phyloP scores from a whole-genome alignment of 768 basidiomycete species.

The Boletales sp. region DNA sequence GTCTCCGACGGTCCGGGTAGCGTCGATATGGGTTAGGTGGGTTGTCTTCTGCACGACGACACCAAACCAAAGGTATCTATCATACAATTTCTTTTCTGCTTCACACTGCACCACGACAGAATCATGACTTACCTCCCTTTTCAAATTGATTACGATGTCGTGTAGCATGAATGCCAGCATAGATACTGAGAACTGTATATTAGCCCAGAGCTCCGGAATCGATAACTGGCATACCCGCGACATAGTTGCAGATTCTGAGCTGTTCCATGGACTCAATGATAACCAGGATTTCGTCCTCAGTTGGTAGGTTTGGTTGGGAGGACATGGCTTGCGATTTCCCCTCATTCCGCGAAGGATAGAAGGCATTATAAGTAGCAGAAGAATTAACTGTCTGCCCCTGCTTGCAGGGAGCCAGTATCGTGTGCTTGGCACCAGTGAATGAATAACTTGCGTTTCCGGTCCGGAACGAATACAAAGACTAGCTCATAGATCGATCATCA shows the following conservation, averaged over 20 bases:
- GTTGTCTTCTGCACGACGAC: neutral
- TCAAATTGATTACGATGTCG: slow-evolving; percentile 19
- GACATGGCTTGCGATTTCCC: slow-evolving; percentile 7
- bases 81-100: neutral
- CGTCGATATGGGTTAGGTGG: neutral
- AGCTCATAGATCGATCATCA: too few relatives aligned
- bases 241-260: slow-evolving; percentile 14
- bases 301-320: neutral
- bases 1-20: neutral
- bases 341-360: neutral
- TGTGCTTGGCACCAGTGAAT: neutral
- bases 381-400: too few relatives aligned
- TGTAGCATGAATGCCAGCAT: slow-evolving; percentile 16
- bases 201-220: neutral
- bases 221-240: slow-evolving; percentile 1
- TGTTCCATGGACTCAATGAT: slow-evolving; percentile 9
- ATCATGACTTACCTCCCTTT: slow-evolving; percentile 11
- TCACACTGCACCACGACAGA: neutral
- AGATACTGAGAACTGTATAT: neutral
- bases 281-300: slow-evolving; percentile 1
- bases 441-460: neutral
- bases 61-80: slow-evolving; percentile 19
- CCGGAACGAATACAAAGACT: too few relatives aligned
- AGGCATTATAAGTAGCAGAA: neutral
- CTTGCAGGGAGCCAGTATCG: neutral